Evolutionary conservation across 768 basidiomycete species (phyloP).

Genomic region (Suillus spraguei): DNA sequence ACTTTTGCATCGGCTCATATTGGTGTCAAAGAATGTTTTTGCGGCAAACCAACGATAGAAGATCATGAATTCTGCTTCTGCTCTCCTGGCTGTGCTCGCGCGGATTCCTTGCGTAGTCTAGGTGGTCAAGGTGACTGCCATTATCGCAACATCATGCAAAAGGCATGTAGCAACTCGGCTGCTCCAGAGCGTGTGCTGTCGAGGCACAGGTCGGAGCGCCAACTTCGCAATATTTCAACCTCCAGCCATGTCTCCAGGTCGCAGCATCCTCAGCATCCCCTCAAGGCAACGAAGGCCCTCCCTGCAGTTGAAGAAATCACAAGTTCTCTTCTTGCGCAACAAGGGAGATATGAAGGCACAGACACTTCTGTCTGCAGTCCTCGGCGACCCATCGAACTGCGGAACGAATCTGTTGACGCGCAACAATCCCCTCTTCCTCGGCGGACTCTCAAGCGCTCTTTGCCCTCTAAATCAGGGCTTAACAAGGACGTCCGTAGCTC

Average conservation of each 20-base stretch:
- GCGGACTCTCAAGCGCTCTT: slow-evolving; percentile 17
- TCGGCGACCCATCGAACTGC: slow-evolving; percentile 11
- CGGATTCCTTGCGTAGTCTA: slow-evolving; percentile 30
- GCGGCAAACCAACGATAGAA: slow-evolving; percentile 25
- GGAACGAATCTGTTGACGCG: not conserved
- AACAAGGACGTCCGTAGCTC: slow-evolving; percentile 12
- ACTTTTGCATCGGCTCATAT: slow-evolving; percentile 15
- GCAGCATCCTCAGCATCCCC: slow-evolving; percentile 2
- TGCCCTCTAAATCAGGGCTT: slow-evolving; percentile 10
- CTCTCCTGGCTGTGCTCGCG: slow-evolving; percentile 29
- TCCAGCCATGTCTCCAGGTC: slow-evolving; percentile 2
- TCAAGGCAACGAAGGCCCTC: slow-evolving; percentile 1
- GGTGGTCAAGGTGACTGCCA: slow-evolving; percentile 21
- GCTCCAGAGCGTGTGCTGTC: slow-evolving; percentile 8
- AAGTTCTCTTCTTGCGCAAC: slow-evolving; percentile 10
- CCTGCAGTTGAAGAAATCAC: slow-evolving; percentile 27
- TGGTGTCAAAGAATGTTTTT: slow-evolving; percentile 24
- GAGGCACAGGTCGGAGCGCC: slow-evolving; percentile 17
- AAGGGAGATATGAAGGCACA: slow-evolving; percentile 12
- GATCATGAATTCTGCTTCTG: slow-evolving; percentile 33
- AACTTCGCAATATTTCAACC: slow-evolving; percentile 3
- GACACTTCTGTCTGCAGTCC: not conserved
- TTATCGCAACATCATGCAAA: slow-evolving; percentile 26
- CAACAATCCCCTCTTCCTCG: slow-evolving; percentile 13
- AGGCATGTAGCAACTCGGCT: slow-evolving; percentile 17